Evolutionary conservation across 305 asterid genomes (phyloP).

Genomic region (Fraxinus baroniana): DNA sequence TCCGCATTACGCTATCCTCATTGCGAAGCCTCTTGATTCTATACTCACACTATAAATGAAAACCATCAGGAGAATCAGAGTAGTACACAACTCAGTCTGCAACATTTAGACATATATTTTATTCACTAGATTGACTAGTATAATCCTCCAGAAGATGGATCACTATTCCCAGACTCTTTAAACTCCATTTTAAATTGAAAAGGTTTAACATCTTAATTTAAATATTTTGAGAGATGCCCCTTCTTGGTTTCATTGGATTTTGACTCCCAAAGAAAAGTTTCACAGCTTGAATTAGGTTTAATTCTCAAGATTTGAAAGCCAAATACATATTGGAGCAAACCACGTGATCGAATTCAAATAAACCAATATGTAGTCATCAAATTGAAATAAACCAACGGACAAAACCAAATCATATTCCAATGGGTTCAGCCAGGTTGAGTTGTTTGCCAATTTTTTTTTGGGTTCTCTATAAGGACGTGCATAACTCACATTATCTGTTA

Average conservation of each 20-base stretch:
- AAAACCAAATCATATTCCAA: neutral
- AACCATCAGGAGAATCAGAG: conserved; percentile 25
- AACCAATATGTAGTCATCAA: neutral
- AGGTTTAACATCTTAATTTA: neutral
- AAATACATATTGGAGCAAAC: neutral
- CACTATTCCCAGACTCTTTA: neutral
- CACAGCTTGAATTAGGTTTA: neutral
- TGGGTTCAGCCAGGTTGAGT: neutral
- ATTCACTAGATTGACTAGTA: conserved; percentile 5
- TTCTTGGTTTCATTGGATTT: neutral
- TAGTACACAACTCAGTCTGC: conserved; percentile 10
- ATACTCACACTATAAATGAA: conserved; percentile 68
- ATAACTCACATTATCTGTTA: neutral
- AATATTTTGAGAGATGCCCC: neutral
- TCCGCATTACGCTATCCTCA: conserved; percentile 73
- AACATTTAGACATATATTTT: neutral
- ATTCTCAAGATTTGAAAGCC: neutral
- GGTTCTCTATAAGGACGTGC: neutral
- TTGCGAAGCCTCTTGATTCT: conserved; percentile 76
- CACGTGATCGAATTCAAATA: neutral
- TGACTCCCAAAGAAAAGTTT: neutral
- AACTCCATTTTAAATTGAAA: neutral
- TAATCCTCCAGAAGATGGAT: conserved; percentile 10
- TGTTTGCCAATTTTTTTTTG: neutral
- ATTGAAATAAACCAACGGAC: neutral